Base-by-base conservation (phyloP, 768 basidiomycete species). In the Hygrophorus pudorinus region DNA sequence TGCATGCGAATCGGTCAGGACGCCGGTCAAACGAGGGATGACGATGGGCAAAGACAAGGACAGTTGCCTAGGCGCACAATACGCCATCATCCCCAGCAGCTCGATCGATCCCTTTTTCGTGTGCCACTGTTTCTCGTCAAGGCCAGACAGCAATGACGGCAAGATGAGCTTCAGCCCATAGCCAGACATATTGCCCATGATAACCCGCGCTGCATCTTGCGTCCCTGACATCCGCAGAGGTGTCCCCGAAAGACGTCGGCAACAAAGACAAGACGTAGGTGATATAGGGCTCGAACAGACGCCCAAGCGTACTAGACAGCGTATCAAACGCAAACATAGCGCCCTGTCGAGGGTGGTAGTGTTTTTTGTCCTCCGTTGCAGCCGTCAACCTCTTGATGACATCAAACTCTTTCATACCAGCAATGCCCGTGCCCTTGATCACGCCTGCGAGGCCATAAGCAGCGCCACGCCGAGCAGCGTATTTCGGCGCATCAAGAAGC, bases 81-180 rank as follows among this genome's bases (percentile, higher is more conserved):
- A 98, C 1, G 96, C 96, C 93, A 98, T 98, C 75, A 92, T 87
- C 17, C 96, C 96, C 47, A 99, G 67, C 5, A 98, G 65, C 59
- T 99, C 96, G 48, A 98, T 97, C 5, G 93, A 93, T 1, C 94
- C 96, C 61, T 88, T 88, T 68, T 98, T 98, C 1, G 91, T 89
- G 11, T 94, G 75, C 96, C 96, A 98, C 56, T 98, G 94, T 58
- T 94, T 97, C 61, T 98, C 96, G 52, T 98, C 93, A 41, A 98
- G 66, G 17, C 92, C 93, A 31, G 81, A 81, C 8, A 99, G 71
- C 16, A 99, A 61, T 2, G 85, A 83, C 0, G 96, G 94, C 12
- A 98, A 65, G 48, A 99, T 91, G 36, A 92, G 77, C 64, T 99
- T 98, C 57, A 99, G 85, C 29, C 92, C 93, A 59, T 97, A 91